phyloP scores from a whole-genome alignment of 805 yeast species.

The Suhomyces faveliae region DNA sequence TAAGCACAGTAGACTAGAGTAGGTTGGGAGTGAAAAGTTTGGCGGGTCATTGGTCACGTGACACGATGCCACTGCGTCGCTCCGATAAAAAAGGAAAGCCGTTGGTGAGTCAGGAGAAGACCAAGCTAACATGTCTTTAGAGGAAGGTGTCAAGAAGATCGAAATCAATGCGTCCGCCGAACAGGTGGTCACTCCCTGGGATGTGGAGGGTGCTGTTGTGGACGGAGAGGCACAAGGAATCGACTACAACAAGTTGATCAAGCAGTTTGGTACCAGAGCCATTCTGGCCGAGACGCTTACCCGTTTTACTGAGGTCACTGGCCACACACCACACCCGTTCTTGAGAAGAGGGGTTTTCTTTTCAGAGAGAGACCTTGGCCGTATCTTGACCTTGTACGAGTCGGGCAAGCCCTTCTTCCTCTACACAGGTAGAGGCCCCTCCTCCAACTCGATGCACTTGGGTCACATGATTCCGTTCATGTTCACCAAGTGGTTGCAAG shows the following conservation, averaged over 20 bases:
- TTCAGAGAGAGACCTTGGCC: constrained; percentile 79
- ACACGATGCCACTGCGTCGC: no score
- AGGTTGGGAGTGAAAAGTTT: no score
- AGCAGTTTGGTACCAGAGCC: constrained; percentile 80
- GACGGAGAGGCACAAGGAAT: constrained; percentile 90
- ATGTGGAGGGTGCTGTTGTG: constrained; percentile 96
- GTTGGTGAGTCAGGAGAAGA: no score
- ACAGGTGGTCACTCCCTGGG: constrained; percentile 85
- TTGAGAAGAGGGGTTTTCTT: constrained; percentile 89
- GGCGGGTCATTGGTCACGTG: no score
- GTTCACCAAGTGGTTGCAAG: constrained; percentile 97
- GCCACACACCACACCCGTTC: constrained; percentile 87
- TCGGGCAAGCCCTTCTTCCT: constrained; percentile 93
- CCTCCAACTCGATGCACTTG: constrained; percentile 89
- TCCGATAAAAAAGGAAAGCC: no score
- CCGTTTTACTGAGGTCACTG: constrained; percentile 80
- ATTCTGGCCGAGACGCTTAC: constrained; percentile 68
- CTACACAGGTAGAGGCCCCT: constrained; percentile 97
- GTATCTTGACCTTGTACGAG: constrained; percentile 84
- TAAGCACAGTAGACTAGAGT: no score
- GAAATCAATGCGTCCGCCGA: constrained; percentile 9
- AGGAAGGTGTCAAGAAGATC: constrained; percentile 10
- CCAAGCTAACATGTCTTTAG: constrained; percentile 10
- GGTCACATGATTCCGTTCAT: constrained; percentile 96
- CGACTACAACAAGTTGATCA: constrained; percentile 85